Evolutionary conservation across 1,284 basidiomycete species (phyloP).

Genomic region (Trichosporon faecale): DNA sequence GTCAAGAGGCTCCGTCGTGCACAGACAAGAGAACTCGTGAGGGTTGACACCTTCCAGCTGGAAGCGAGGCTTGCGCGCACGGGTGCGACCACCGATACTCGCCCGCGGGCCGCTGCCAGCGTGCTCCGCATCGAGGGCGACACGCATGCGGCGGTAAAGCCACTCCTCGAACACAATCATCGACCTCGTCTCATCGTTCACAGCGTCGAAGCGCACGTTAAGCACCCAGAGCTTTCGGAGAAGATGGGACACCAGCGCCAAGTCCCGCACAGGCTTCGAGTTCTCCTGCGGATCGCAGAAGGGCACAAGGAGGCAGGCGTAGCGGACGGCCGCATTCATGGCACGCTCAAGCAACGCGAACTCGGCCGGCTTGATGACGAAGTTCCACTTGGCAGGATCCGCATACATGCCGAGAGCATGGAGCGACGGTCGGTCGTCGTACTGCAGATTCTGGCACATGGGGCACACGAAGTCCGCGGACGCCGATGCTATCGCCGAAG

Average conservation of each 20-base stretch:
- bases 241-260: slow-evolving; percentile 24
- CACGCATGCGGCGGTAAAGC: slow-evolving; percentile 36
- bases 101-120: background rate
- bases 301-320: slow-evolving; percentile 26
- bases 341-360: slow-evolving; percentile 29
- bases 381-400: slow-evolving; percentile 30
- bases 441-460: slow-evolving; percentile 39
- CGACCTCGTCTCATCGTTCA: slow-evolving; percentile 25
- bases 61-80: slow-evolving; percentile 37
- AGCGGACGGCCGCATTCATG: slow-evolving; percentile 27
- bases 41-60: slow-evolving; percentile 28
- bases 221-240: slow-evolving; percentile 43
- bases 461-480: slow-evolving; percentile 37
- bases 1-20: slow-evolving; percentile 30
- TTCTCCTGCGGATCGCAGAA: slow-evolving; percentile 25
- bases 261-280: slow-evolving; percentile 17
- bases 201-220: slow-evolving; percentile 35
- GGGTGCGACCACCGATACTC: slow-evolving; percentile 14
- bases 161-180: slow-evolving; percentile 36
- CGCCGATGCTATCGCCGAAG: slow-evolving; percentile 14
- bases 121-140: slow-evolving; percentile 19
- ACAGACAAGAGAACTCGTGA: slow-evolving; percentile 39
- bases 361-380: slow-evolving; percentile 34
- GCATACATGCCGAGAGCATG: slow-evolving; percentile 27
- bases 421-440: slow-evolving; percentile 36